phyloP scores from a whole-genome alignment of 768 basidiomycete genomes.

The Phallus indusiatus region DNA sequence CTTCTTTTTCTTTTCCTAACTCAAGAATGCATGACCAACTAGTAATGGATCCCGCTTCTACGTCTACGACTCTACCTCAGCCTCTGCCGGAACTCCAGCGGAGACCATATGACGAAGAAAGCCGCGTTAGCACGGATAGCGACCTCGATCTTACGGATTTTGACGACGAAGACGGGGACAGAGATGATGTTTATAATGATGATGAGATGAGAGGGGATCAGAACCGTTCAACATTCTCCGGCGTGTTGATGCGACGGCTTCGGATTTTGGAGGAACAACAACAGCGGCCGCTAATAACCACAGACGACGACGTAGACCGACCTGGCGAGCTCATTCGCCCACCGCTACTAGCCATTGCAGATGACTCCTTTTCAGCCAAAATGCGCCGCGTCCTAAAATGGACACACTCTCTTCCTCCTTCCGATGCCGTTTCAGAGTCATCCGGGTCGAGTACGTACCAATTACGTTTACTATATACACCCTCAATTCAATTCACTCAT shows the following conservation, averaged over 20 bases:
- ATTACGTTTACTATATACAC: not conserved
- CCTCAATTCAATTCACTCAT: not conserved
- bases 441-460: not conserved
- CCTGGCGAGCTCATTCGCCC: not conserved
- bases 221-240: constrained; percentile 4
- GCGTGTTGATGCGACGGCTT: constrained; percentile 13
- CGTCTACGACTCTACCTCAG: constrained; percentile 23
- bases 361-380: constrained; percentile 9
- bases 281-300: constrained; percentile 40
- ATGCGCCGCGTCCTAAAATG: constrained; percentile 6
- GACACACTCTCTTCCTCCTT: not conserved
- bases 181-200: constrained; percentile 4
- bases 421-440: constrained; percentile 1
- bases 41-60: constrained; percentile 28
- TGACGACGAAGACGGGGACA: constrained; percentile 13
- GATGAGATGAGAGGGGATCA: constrained; percentile 18
- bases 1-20: not conserved
- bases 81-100: not conserved
- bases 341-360: not conserved
- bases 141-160: constrained; percentile 6
- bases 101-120: not conserved
- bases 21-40: not conserved
- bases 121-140: constrained; percentile 14
- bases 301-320: not conserved
- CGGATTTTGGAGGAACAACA: not conserved